Percentiles rank a stretch among this genome's conserved stretches.
phyloP scores from a whole-genome alignment of 176 grass and related monocot species.

The Paspalum vaginatum region DNA sequence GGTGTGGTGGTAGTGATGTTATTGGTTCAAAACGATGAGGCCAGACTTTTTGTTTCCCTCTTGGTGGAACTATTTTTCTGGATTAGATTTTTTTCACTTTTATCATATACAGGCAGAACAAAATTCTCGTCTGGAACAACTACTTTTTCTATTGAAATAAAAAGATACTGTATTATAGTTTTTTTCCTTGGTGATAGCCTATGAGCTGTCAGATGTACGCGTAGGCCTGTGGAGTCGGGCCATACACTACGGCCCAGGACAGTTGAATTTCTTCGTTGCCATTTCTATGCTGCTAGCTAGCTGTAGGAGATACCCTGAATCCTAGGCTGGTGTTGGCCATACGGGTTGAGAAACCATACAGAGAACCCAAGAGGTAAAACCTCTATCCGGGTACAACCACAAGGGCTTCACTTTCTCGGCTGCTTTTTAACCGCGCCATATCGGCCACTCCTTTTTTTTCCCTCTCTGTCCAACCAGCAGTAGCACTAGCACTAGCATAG shows the following conservation, averaged over 20 bases:
- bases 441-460: conserved; percentile 18
- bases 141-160: too few species aligned
- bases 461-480: background rate
- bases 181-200: background rate
- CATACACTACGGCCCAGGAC: background rate
- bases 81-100: too few species aligned
- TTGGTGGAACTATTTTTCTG: too few species aligned
- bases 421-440: conserved; percentile 30
- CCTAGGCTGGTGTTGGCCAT: background rate
- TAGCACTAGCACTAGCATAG: background rate
- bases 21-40: too few species aligned
- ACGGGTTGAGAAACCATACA: background rate
- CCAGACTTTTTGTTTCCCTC: too few species aligned
- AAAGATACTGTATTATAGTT: too few species aligned
- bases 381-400: background rate
- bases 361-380: background rate
- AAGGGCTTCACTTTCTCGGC: conserved; percentile 29
- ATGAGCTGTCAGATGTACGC: background rate
- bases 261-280: background rate
- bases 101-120: too few species aligned
- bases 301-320: too few species aligned
- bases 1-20: too few species aligned
- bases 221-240: background rate
- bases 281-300: background rate
- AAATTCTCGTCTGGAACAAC: too few species aligned